phyloP scores from a whole-genome alignment of 1,284 basidiomycete genomes.

The Heimioporus retisporus region DNA sequence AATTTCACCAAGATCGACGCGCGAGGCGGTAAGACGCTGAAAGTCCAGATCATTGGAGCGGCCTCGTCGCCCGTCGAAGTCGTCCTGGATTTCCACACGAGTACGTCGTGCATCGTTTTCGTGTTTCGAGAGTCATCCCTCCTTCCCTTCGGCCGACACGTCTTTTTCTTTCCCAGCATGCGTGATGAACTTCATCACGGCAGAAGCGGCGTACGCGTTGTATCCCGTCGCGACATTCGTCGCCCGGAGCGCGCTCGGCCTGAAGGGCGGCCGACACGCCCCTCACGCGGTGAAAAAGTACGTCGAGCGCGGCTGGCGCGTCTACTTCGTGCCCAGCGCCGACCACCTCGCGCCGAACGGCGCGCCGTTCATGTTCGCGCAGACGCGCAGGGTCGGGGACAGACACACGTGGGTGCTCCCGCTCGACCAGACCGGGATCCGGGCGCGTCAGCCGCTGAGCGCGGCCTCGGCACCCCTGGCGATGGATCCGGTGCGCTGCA shows the following conservation, averaged over 20 bases:
- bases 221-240: conserved; percentile 49
- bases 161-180: conserved; percentile 42
- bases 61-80: conserved; percentile 40
- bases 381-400: conserved; percentile 41
- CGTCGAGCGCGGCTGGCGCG: conserved; percentile 39
- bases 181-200: conserved; percentile 57
- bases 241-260: conserved; percentile 22
- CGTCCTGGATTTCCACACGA: conserved; percentile 56
- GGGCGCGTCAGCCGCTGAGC: conserved; percentile 27
- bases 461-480: conserved; percentile 23
- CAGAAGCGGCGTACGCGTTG: conserved; percentile 44
- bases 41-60: conserved; percentile 50
- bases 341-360: conserved; percentile 1
- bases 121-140: too few relatives aligned
- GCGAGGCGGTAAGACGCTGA: conserved; percentile 20
- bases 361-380: conserved; percentile 25
- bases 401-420: conserved; percentile 38
- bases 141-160: neutral
- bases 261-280: neutral
- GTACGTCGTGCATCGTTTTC: conserved; percentile 41
- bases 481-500: conserved; percentile 36
- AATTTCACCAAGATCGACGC: conserved; percentile 24
- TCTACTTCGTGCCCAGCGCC: conserved; percentile 20
- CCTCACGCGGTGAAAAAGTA: conserved; percentile 37
- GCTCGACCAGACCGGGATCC: conserved; percentile 35